Base-by-base conservation (phyloP, 345 rosid species). In the Lepidium africanum region DNA sequence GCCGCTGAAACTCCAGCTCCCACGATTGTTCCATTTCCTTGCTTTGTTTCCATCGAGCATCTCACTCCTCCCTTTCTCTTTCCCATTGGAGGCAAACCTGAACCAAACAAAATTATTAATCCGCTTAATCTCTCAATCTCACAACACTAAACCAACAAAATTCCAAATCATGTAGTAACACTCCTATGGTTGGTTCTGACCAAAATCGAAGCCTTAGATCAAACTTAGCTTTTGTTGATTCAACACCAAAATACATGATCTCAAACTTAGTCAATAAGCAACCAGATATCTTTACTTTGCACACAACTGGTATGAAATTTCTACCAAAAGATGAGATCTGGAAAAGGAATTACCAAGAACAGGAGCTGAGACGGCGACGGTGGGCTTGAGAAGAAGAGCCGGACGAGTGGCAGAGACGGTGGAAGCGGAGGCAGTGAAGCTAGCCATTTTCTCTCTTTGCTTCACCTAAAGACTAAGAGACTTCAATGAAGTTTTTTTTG, bases 51-150 rank as follows among this genome's bases (percentile, higher is more conserved):
- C 77, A 76, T 58, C 5, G 86, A 79, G 41, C 97, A 88, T 36
- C 70, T 84, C 71, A 84, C 92, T 76, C 71, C 85, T 51, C 87
- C 93, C 63, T 70, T 76, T 64, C 23, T 69, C 75, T 70, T 84
- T 19, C 84, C 74, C 76, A 79, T 63, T 36, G 73, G 63, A 7
- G 96, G 87, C 86, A 90, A 79, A 17, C 97, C 96, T 93, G 71
- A 30, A 14, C 32, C 16, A 69, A n/a, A 48, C 50, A 36, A 30
- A 30, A n/a, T n/a, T 36, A 13, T 25, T 2, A 43, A 52, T 41
- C 25, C 3, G 19, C 21, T 10, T 35, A 10, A 38, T 7, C 17
- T 27, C 36, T 51, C 16, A 51, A 6, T 9, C 57, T 58, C 46
- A 73, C 66, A 40, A 56, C 56, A 42, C 5, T 21, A 10, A 61